Percentiles rank a stretch among this genome's conserved stretches.
phyloP scores from a whole-genome alignment of 306 rosid genomes.

The Inga leiocalycina region DNA sequence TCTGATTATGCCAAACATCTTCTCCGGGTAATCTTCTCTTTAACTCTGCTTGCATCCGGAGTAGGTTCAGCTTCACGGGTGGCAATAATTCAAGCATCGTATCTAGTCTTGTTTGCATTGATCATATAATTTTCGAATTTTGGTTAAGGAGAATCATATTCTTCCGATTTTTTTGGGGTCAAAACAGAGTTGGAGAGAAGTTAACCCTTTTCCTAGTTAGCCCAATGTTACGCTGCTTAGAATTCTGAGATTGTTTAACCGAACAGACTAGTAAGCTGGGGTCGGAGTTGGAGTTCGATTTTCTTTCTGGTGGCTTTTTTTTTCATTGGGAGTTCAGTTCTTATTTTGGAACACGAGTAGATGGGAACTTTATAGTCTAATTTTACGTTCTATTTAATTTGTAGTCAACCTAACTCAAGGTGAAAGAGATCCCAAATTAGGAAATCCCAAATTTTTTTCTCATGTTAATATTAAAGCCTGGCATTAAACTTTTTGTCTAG shows the following conservation, averaged over 20 bases:
- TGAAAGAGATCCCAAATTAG: background rate
- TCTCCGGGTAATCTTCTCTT: conserved; percentile 52
- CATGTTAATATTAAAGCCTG: background rate
- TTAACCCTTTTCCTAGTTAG: background rate
- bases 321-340: background rate
- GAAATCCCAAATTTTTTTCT: background rate
- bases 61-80: background rate
- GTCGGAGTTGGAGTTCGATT: background rate
- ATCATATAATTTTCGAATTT: background rate
- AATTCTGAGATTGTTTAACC: background rate
- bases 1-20: conserved; percentile 80
- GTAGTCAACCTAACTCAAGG: background rate
- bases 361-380: background rate
- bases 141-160: background rate
- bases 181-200: background rate
- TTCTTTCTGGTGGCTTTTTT: background rate
- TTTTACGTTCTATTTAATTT: background rate
- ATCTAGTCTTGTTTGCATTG: background rate
- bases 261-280: background rate
- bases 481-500: background rate
- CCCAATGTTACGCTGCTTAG: background rate
- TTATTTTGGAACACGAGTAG: background rate
- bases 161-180: background rate
- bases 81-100: background rate
- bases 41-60: background rate